Percentiles rank a stretch among this genome's conserved stretches.
phyloP scores from a whole-genome alignment of 768 basidiomycete species.

The Pleurotus salmoneostramineus region DNA sequence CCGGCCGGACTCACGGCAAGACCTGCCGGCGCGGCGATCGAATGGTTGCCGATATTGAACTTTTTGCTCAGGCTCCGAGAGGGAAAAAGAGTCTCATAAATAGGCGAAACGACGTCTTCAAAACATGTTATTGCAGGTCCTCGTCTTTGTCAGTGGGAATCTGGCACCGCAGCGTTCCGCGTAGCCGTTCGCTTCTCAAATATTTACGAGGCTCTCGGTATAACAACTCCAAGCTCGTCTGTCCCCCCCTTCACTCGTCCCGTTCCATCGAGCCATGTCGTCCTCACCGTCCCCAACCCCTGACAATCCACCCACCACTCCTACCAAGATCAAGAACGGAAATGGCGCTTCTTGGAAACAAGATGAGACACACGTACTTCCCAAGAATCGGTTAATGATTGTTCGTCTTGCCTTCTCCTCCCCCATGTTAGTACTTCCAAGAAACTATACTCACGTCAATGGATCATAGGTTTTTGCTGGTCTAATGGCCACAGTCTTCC shows the following conservation, averaged over 20 bases:
- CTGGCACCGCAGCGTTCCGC: constrained; percentile 1
- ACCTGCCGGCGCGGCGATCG: constrained; percentile 2
- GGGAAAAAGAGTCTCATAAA: constrained; percentile 2
- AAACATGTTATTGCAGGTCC: neutral
- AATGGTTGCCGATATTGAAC: neutral
- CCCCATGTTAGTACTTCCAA: neutral
- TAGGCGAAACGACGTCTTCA: neutral
- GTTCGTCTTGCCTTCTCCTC: constrained; percentile 22
- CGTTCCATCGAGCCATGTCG: neutral
- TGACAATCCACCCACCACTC: neutral
- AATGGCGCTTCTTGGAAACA: constrained; percentile 54
- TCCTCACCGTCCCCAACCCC: neutral
- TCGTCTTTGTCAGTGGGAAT: neutral
- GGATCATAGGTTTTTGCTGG: constrained; percentile 40
- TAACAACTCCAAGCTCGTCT: too few relatives aligned
- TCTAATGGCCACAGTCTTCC: constrained; percentile 40
- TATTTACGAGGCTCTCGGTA: neutral
- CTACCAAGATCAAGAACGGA: constrained; percentile 17
- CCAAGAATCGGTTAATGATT: constrained; percentile 45
- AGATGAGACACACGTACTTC: constrained; percentile 52
- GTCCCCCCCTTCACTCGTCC: neutral
- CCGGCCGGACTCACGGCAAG: neutral
- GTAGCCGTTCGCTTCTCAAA: neutral
- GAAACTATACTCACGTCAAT: neutral
- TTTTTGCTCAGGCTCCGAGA: neutral